phyloP scores from a whole-genome alignment of 129 eudicot species.

The Scalesia atractyloides region DNA sequence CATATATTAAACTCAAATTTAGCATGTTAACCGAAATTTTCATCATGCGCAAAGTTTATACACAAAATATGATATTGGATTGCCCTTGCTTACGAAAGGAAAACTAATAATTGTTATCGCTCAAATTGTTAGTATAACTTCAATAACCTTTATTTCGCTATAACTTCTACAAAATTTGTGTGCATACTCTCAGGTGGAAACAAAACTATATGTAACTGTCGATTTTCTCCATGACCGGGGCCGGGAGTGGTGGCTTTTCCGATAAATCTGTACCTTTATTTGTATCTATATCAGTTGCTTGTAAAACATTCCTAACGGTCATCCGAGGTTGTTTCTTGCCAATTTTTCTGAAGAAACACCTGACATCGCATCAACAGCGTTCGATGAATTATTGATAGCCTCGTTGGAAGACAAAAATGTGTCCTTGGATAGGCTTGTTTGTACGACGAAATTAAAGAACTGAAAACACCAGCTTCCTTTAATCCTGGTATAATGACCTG shows the following conservation, averaged over 20 bases:
- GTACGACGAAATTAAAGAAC: constrained; percentile 41
- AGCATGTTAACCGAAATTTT: too few relatives aligned
- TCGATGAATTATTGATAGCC: constrained; percentile 22
- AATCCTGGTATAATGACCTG: constrained; percentile 57
- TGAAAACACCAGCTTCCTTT: constrained; percentile 55
- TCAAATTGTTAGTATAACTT: too few relatives aligned
- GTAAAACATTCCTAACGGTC: constrained; percentile 40
- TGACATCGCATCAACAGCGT: constrained; percentile 12
- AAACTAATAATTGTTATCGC: too few relatives aligned
- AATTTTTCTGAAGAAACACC: constrained; percentile 37
- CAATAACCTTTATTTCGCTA: constrained; percentile 20
- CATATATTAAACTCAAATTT: too few relatives aligned
- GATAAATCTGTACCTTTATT: constrained; percentile 10
- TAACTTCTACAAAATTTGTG: constrained; percentile 23
- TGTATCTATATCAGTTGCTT: constrained; percentile 7
- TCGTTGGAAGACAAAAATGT: constrained; percentile 19
- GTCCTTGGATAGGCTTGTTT: constrained; percentile 18
- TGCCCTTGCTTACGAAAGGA: too few relatives aligned
- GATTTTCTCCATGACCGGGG: constrained; percentile 36
- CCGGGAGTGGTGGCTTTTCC: constrained; percentile 58
- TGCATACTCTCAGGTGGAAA: not conserved
- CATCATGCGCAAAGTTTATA: too few relatives aligned
- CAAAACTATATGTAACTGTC: not conserved
- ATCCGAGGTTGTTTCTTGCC: constrained; percentile 36
- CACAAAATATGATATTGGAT: too few relatives aligned